phyloP scores from a whole-genome alignment of 345 rosid genomes.

The Eucalyptus albens region DNA sequence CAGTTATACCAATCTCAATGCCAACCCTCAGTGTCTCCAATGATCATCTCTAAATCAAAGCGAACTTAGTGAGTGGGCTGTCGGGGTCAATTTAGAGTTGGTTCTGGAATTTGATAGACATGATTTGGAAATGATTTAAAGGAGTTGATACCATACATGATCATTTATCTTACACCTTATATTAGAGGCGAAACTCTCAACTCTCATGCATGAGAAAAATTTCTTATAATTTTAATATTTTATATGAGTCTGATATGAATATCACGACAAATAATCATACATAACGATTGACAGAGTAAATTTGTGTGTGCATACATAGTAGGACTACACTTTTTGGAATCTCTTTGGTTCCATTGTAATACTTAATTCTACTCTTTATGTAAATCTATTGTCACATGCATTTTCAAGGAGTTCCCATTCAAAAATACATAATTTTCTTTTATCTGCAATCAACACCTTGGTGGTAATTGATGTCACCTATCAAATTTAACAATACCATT shows the following conservation, averaged over 20 bases:
- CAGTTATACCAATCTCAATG: fast-evolving
- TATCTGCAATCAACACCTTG: neutral
- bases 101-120: neutral
- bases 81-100: neutral
- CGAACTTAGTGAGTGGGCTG: neutral
- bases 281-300: neutral
- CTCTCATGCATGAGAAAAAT: neutral
- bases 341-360: neutral
- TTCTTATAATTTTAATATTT: neutral
- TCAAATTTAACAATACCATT: neutral
- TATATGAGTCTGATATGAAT: neutral
- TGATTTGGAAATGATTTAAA: neutral
- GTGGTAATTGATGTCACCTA: neutral
- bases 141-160: neutral
- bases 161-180: neutral
- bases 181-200: neutral
- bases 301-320: neutral
- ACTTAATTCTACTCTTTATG: neutral
- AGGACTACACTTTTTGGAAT: neutral
- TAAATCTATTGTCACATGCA: neutral
- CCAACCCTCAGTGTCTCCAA: neutral
- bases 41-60: neutral
- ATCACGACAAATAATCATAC: neutral
- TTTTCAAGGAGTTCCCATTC: neutral
- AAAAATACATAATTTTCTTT: neutral